Conservation (phyloP, 257 asterid genomes). For the Solanum corneliomulleri region DNA sequence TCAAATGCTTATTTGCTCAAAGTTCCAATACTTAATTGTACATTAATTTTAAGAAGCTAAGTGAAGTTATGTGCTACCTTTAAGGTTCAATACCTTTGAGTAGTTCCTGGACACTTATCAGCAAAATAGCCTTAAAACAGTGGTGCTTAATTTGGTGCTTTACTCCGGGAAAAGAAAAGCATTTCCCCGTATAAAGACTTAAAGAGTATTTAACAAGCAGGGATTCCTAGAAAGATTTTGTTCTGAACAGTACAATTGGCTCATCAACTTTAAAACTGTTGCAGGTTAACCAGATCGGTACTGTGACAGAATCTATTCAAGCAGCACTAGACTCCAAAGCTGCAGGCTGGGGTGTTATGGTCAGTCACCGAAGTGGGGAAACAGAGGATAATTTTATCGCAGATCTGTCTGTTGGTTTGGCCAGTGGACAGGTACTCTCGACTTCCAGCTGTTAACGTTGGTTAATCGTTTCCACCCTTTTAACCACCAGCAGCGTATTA, state of each 20-base stretch:
- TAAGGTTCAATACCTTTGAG: neutral
- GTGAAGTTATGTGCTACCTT: neutral
- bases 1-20: neutral
- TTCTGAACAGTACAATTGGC: neutral
- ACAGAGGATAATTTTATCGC: conserved; percentile 98
- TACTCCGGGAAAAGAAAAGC: neutral
- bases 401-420: conserved; percentile 90
- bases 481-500: neutral
- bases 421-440: conserved; percentile 82
- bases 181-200: neutral
- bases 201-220: neutral
- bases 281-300: conserved; percentile 98
- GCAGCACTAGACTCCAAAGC: conserved; percentile 98
- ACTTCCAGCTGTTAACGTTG: neutral
- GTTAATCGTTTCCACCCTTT: neutral
- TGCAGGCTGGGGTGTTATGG: conserved; percentile 99
- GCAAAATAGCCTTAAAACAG: neutral
- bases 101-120: neutral
- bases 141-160: neutral
- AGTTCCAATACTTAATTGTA: neutral
- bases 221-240: neutral
- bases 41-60: neutral
- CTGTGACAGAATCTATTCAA: conserved; percentile 92
- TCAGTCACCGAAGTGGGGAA: conserved; percentile 98
- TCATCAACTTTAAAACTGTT: neutral